These are phyloP conservation scores for Populus hybrid DNA, from an alignment of 441 rosid species.

Conservation along the genomic window DNA sequence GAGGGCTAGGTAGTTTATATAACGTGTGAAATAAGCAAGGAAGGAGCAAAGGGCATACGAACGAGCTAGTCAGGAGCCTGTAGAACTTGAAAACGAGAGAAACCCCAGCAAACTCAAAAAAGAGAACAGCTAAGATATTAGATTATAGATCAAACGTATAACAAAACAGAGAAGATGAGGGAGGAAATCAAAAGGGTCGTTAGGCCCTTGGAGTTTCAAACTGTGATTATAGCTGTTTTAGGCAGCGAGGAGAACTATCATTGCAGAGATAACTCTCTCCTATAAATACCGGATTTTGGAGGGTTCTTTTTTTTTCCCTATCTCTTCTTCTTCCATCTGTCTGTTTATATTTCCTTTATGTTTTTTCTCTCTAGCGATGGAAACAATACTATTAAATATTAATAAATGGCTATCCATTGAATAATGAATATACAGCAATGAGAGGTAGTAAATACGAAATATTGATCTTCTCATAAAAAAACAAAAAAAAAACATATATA, in stretches of 20 bases:
- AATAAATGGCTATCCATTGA: no score
- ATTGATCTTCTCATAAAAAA: not conserved
- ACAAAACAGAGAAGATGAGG: not conserved
- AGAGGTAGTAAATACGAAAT: slow-evolving; percentile 23
- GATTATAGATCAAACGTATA: not conserved
- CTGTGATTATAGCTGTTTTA: not conserved
- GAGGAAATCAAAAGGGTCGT: not conserved
- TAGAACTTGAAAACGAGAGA: no score
- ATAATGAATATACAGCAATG: not conserved
- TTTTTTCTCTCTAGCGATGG: no score
- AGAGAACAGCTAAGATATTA: no score
- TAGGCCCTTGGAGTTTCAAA: not conserved
- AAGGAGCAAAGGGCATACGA: slow-evolving; percentile 12
- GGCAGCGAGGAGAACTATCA: slow-evolving; percentile 12
- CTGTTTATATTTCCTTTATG: not conserved
- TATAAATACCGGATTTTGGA: slow-evolving; percentile 31
- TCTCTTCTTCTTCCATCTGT: slow-evolving; percentile 12
- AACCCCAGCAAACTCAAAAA: no score
- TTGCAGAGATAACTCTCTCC: slow-evolving; percentile 18
- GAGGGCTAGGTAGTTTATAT: not conserved
- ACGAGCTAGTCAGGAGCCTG: no score
- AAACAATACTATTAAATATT: no score
- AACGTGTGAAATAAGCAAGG: slow-evolving; percentile 37
- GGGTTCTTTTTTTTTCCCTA: slow-evolving; percentile 22
- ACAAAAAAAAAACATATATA: no score